Percentiles rank a stretch among this genome's conserved stretches.
These are phyloP conservation scores for Lophiostoma macrostomum DNA, from an alignment of 495 filamentous ascomycete species.

Conservation along the genomic window DNA sequence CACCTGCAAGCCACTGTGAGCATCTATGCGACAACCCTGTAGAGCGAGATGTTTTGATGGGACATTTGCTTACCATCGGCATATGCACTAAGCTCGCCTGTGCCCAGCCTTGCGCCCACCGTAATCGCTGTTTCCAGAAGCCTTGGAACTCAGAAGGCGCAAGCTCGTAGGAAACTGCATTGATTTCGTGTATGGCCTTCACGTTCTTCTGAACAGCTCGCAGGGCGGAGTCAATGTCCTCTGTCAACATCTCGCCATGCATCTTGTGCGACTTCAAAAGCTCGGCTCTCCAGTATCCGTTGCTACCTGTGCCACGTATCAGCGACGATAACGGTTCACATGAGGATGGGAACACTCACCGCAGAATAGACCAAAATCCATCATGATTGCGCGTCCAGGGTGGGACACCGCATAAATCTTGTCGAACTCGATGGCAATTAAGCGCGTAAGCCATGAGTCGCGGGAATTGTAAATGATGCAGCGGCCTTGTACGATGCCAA, in stretches of 20 bases:
- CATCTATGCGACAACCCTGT: no score
- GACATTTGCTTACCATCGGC: no score
- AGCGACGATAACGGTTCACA: no score
- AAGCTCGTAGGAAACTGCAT: constrained; percentile 41
- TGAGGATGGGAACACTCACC: no score
- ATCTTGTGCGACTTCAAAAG: constrained; percentile 41
- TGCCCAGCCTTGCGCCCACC: constrained; percentile 43
- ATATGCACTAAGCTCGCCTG: constrained; percentile 38
- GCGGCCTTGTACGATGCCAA: constrained; percentile 46
- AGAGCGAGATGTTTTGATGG: no score
- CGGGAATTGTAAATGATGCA: constrained; percentile 44
- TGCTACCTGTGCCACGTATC: no score
- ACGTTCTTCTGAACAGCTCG: constrained; percentile 38
- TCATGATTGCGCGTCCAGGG: constrained; percentile 41
- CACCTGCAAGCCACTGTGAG: no score
- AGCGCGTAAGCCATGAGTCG: constrained; percentile 35
- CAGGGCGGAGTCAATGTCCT: constrained; percentile 46
- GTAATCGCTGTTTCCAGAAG: constrained; percentile 43
- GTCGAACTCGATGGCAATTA: constrained; percentile 46
- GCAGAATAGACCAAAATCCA: constrained; percentile 44
- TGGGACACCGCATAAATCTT: constrained; percentile 48
- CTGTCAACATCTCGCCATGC: constrained; percentile 44
- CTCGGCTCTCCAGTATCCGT: constrained; percentile 43
- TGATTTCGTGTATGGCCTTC: constrained; percentile 40
- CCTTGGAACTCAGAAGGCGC: constrained; percentile 37